Evolutionary conservation across 1,284 basidiomycete species (phyloP).

Genomic region (Fomitopsis schrenkii): DNA sequence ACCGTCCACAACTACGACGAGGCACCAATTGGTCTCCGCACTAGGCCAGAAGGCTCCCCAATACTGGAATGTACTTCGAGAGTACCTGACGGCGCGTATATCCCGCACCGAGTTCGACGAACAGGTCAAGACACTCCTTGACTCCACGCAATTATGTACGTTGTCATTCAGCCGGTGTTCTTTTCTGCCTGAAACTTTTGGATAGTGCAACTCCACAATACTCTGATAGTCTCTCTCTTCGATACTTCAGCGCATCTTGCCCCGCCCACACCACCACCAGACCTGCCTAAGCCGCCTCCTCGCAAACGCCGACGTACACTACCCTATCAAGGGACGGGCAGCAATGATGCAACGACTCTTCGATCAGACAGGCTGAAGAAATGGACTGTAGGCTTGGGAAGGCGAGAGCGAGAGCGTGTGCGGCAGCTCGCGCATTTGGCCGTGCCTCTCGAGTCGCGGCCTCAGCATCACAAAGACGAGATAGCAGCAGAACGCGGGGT

Average conservation of each 20-base stretch:
- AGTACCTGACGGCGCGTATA: conserved; percentile 62
- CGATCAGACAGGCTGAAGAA: conserved; percentile 65
- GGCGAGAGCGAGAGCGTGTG: conserved; percentile 68
- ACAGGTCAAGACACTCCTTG: conserved; percentile 56
- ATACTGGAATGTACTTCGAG: conserved; percentile 63
- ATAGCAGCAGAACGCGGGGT: conserved; percentile 69
- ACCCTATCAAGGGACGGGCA: conserved; percentile 63
- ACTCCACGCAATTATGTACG: conserved; percentile 56
- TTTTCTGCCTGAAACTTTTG: neutral
- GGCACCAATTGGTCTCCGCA: conserved; percentile 56
- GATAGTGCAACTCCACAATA: conserved; percentile 74
- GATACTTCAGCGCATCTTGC: conserved; percentile 69
- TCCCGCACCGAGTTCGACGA: conserved; percentile 77
- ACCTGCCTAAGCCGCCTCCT: conserved; percentile 57
- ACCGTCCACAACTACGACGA: conserved; percentile 71
- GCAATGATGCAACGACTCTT: conserved; percentile 46
- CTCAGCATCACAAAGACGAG: conserved; percentile 54
- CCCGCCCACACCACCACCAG: conserved; percentile 57
- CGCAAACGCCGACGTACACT: conserved; percentile 68
- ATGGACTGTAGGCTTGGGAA: conserved; percentile 70
- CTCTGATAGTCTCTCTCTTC: conserved; percentile 75
- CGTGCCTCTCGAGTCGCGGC: conserved; percentile 24
- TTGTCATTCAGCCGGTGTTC: neutral
- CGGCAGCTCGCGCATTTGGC: conserved; percentile 41
- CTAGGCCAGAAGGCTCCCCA: conserved; percentile 54